Evolutionary conservation across 345 rosid species (phyloP), one percentile per base, ranked within the genome.

Genomic region (Draba incana): DNA sequence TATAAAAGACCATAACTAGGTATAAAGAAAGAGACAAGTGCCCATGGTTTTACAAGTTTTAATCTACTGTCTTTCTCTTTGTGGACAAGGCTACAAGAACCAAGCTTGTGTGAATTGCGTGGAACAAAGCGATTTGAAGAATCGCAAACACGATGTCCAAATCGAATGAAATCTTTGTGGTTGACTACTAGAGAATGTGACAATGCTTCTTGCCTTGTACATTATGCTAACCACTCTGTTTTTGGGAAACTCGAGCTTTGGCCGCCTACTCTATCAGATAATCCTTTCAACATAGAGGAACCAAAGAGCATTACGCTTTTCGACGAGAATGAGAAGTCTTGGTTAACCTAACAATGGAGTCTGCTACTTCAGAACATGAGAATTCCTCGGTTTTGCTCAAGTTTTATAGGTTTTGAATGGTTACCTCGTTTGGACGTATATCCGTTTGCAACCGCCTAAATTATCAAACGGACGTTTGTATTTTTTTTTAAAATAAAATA

Each of bases 351-450:
- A 66, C 61, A 7, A 3, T 53, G 31, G 43, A 42, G 30, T 37
- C 67, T 16, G 67, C 61, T 53, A 35, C 64, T 3, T 52, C 30
- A 9, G 5, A 56, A 4, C 16, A 64, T 46, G 47, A 33, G 0
- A 46, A 47, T 10, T 52, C 50, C 24, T 80, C 51, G 64, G 77
- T 70, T 57, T 70, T 68, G 2, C 81, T 59, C 3, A 80, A 83
- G 61, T 70, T 5, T 25, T 20, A 20, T 20, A n/a, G n/a, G n/a
- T n/a, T n/a, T n/a, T n/a, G n/a, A n/a, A n/a, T n/a, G n/a, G n/a
- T n/a, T n/a, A n/a, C n/a, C n/a, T n/a, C n/a, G n/a, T n/a, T n/a
- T n/a, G n/a, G n/a, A n/a, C n/a, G n/a, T n/a, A n/a, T n/a, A n/a
- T n/a, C n/a, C n/a, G n/a, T n/a, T n/a, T n/a, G n/a, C n/a, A n/a